phyloP scores from a whole-genome alignment of 495 filamentous ascomycete genomes.

The Talaromyces liani region DNA sequence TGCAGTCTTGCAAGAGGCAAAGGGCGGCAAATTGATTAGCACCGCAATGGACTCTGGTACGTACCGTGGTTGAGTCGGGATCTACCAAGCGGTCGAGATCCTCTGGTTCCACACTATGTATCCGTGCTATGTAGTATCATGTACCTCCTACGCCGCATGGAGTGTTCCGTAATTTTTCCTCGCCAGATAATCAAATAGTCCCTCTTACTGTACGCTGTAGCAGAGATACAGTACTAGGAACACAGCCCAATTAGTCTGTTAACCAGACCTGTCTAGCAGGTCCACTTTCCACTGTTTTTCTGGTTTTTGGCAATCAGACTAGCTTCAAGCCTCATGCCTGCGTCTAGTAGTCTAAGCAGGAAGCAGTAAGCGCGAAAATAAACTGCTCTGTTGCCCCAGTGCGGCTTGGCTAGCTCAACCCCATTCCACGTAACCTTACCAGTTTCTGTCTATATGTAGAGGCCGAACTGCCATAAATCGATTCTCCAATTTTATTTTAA shows the following conservation, averaged over 20 bases:
- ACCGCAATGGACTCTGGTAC: not conserved
- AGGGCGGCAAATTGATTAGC: not conserved
- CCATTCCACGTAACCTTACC: not conserved
- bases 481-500: not conserved
- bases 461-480: not conserved
- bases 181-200: not conserved
- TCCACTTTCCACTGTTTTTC: not conserved
- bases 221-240: not conserved
- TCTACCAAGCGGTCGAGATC: not conserved
- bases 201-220: not conserved
- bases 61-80: not conserved
- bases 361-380: not conserved
- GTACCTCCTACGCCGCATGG: not conserved
- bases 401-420: not conserved
- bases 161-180: not conserved
- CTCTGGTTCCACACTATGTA: not conserved
- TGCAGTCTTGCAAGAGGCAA: not conserved
- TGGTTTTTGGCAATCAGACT: not conserved
- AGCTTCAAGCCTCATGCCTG: not conserved
- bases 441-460: not conserved
- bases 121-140: not conserved
- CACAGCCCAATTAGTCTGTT: not conserved
- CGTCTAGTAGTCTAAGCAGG: not conserved
- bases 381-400: not conserved
- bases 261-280: not conserved